These are phyloP conservation scores for Ziziphus jujuba DNA, from an alignment of 306 rosid genomes.

Conservation along the genomic window DNA sequence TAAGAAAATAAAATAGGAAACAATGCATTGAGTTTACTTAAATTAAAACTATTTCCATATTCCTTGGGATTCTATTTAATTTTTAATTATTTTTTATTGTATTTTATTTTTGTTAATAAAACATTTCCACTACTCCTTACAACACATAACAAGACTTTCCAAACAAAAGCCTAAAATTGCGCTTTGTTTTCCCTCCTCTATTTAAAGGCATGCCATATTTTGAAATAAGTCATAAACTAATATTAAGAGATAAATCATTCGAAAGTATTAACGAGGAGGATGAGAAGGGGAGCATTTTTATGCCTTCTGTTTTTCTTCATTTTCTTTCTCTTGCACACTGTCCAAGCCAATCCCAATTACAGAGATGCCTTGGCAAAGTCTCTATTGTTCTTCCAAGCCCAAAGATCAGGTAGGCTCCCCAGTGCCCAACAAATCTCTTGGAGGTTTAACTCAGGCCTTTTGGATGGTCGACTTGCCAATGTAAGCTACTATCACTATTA, in stretches of 20 bases:
- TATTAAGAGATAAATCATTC: background rate
- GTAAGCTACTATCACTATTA: slow-evolving; percentile 23
- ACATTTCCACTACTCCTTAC: no score
- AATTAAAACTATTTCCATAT: no score
- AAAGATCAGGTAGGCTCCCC: slow-evolving; percentile 82
- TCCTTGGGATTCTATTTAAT: no score
- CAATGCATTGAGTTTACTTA: no score
- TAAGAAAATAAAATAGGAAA: no score
- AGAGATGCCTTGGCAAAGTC: slow-evolving; percentile 83
- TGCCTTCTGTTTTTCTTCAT: slow-evolving; percentile 12
- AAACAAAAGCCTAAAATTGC: slow-evolving; percentile 55
- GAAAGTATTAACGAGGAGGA: slow-evolving; percentile 19
- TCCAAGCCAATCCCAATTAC: slow-evolving; percentile 55
- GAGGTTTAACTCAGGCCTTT: slow-evolving; percentile 75
- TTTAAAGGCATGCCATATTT: slow-evolving; percentile 34
- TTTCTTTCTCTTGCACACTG: slow-evolving; percentile 20
- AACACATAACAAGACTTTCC: no score
- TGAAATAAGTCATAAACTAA: slow-evolving; percentile 6
- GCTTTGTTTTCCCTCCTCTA: slow-evolving; percentile 33
- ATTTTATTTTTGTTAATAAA: no score
- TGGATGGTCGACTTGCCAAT: slow-evolving; percentile 64
- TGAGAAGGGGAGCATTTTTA: slow-evolving; percentile 18
- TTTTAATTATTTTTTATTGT: no score
- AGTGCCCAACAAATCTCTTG: slow-evolving; percentile 52
- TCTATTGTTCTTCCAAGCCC: slow-evolving; percentile 82